Evolutionary conservation across 2,329 filamentous ascomycete genomes (phyloP).

Genomic region (Epichloe glyceriae): DNA sequence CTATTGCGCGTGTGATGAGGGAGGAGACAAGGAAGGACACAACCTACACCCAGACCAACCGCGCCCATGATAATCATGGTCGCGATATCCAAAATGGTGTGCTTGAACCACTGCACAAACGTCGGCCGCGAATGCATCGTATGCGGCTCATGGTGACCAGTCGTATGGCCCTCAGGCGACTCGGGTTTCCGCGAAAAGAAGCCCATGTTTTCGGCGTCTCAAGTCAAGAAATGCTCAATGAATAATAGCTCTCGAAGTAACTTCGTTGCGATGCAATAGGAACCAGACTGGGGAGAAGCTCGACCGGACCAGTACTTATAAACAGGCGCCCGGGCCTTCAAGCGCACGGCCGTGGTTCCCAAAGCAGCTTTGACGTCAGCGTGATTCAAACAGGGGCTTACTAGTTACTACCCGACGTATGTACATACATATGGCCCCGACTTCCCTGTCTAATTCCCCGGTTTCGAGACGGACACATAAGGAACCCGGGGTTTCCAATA

Average conservation of each 20-base stretch:
- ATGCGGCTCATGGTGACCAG: conserved; percentile 13
- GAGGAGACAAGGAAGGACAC: neutral
- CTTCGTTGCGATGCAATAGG: neutral
- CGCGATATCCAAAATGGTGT: conserved; percentile 52
- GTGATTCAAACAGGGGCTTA: neutral
- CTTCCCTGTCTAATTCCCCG: neutral
- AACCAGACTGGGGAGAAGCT: neutral
- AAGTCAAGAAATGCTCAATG: neutral
- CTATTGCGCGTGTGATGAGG: neutral
- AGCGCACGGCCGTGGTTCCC: neutral
- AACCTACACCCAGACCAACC: conserved; percentile 50
- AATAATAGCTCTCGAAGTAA: neutral
- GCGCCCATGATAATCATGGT: conserved; percentile 55
- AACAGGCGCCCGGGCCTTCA: neutral
- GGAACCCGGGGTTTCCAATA: neutral
- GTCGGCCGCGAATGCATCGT: conserved; percentile 39
- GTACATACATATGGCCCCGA: too few species aligned
- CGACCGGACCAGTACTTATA: neutral
- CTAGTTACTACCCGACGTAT: neutral
- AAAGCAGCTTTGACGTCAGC: neutral
- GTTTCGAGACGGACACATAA: neutral
- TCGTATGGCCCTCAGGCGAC: neutral
- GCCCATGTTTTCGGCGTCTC: neutral
- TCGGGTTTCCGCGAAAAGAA: conserved; percentile 3
- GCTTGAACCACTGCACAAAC: conserved; percentile 59